phyloP scores from a whole-genome alignment of 352 stramenopile species.

The Phytophthora ohioensis region DNA sequence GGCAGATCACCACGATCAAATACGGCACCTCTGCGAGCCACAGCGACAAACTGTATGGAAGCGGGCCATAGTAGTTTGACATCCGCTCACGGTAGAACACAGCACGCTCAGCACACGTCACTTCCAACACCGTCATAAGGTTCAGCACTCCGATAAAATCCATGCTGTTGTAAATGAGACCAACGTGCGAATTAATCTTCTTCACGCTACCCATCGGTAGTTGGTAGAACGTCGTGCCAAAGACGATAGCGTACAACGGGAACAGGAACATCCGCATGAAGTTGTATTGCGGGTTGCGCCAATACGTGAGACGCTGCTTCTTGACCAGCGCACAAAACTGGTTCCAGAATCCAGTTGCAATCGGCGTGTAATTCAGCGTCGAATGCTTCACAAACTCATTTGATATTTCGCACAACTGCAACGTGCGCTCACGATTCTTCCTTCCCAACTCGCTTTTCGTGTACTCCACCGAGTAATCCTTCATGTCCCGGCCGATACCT shows the following conservation, averaged over 20 bases:
- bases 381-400: not conserved
- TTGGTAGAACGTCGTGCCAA: constrained; percentile 62
- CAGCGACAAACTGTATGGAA: constrained; percentile 64
- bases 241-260: constrained; percentile 53
- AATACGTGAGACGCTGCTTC: constrained; percentile 47
- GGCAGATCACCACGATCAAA: constrained; percentile 42
- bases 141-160: constrained; percentile 54
- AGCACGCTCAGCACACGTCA: constrained; percentile 41
- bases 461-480: not conserved
- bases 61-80: constrained; percentile 15
- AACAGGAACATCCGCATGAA: constrained; percentile 56
- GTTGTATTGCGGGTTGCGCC: constrained; percentile 24
- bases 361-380: constrained; percentile 1
- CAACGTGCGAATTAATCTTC: constrained; percentile 55
- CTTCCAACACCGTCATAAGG: constrained; percentile 46
- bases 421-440: not conserved
- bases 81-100: constrained; percentile 57
- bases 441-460: not conserved
- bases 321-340: constrained; percentile 27
- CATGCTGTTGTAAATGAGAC: constrained; percentile 65
- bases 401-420: not conserved
- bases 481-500: not conserved
- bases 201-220: constrained; percentile 25
- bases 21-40: constrained; percentile 64
- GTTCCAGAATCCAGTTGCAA: constrained; percentile 6